Conservation (phyloP, 345 rosid species). For the Eucalyptus curtisii region DNA sequence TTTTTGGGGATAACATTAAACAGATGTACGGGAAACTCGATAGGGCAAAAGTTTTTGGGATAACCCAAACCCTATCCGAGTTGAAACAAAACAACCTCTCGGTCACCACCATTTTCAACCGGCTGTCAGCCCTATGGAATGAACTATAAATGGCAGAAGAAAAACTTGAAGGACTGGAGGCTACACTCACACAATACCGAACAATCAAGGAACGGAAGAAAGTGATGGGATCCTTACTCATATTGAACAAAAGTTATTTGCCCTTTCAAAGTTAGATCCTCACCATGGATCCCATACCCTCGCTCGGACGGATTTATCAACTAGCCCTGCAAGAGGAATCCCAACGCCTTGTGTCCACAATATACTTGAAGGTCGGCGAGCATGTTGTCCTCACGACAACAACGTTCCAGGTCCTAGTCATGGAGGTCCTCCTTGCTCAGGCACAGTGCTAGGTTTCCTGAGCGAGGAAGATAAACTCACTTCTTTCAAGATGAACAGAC, state of each 20-base stretch:
- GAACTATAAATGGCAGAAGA: neutral
- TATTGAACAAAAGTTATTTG: too few species aligned
- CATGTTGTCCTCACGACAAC: neutral
- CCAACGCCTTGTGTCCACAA: neutral
- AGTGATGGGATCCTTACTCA: neutral
- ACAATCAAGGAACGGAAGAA: neutral
- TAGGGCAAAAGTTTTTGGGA: too few species aligned
- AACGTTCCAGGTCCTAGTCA: neutral
- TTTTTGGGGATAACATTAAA: too few species aligned
- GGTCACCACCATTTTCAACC: too few species aligned
- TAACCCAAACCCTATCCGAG: too few species aligned
- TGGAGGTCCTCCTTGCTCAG: neutral
- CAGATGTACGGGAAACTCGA: too few species aligned
- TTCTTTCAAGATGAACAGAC: neutral
- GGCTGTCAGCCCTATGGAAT: too few species aligned
- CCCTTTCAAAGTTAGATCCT: neutral
- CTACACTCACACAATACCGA: too few species aligned
- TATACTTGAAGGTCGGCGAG: neutral
- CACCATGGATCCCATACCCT: neutral
- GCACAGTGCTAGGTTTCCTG: neutral
- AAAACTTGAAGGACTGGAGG: neutral
- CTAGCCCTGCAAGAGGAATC: neutral
- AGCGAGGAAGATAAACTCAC: neutral
- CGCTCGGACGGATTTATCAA: neutral
- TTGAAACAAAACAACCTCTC: too few species aligned